phyloP scores from a whole-genome alignment of 2,329 filamentous ascomycete species.

The Lecanicillium sp. region DNA sequence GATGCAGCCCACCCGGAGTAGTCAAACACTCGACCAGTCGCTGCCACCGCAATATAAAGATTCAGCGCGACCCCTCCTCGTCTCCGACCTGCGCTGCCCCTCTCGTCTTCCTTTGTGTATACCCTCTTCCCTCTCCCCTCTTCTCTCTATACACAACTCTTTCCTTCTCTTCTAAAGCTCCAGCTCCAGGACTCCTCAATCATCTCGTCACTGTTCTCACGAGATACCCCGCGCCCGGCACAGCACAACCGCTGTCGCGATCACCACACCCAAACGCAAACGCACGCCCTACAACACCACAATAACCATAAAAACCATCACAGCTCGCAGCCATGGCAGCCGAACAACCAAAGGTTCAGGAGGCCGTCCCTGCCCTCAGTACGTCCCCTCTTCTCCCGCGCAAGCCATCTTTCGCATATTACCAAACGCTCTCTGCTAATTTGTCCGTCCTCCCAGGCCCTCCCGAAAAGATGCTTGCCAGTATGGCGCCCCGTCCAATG shows the following conservation, averaged over 20 bases:
- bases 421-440: slow-evolving; percentile 22
- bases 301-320: neutral
- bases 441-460: slow-evolving; percentile 40
- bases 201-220: slow-evolving; percentile 4
- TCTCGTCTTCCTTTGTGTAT: slow-evolving; percentile 16
- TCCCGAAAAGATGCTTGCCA: slow-evolving; percentile 60
- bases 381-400: slow-evolving; percentile 15
- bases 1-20: slow-evolving; percentile 7
- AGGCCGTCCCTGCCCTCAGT: slow-evolving; percentile 23
- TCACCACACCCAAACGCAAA: slow-evolving; percentile 1
- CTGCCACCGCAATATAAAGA: slow-evolving; percentile 10
- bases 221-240: slow-evolving; percentile 3
- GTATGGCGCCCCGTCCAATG: slow-evolving; percentile 38
- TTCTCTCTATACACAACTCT: slow-evolving; percentile 3
- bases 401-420: neutral
- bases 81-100: slow-evolving; percentile 16
- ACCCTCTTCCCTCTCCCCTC: slow-evolving; percentile 5
- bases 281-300: neutral
- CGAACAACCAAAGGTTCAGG: slow-evolving; percentile 27
- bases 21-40: neutral
- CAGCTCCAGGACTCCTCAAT: neutral
- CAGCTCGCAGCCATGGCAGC: slow-evolving; percentile 37
- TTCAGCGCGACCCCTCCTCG: slow-evolving; percentile 7
- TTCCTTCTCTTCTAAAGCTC: neutral
- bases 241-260: neutral